These are phyloP conservation scores for Noccaea caerulescens DNA, from an alignment of 345 rosid genomes.

Conservation along the genomic window DNA sequence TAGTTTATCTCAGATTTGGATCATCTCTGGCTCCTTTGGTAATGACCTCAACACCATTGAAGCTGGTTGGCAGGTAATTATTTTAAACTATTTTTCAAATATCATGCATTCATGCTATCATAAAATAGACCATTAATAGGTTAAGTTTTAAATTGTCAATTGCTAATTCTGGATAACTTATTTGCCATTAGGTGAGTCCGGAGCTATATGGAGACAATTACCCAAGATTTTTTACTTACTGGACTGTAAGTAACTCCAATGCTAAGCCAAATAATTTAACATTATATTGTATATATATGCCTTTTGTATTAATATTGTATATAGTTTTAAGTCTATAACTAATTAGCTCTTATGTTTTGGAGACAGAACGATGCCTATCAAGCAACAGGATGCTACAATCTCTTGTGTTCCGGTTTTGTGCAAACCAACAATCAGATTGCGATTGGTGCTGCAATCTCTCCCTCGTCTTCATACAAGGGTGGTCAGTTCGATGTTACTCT, in stretches of 20 bases:
- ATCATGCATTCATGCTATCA: not conserved
- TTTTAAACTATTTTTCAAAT: not conserved
- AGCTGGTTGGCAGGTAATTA: constrained; percentile 96
- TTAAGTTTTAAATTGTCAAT: not conserved
- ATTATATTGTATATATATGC: not conserved
- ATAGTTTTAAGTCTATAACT: not conserved
- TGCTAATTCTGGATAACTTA: constrained; percentile 9
- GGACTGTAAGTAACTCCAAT: constrained; percentile 75
- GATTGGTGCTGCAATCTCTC: constrained; percentile 97
- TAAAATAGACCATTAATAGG: not conserved
- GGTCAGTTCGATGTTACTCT: constrained; percentile 96
- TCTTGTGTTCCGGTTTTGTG: constrained; percentile 93
- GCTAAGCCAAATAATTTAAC: not conserved
- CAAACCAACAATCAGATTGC: constrained; percentile 88
- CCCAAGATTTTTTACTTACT: constrained; percentile 97
- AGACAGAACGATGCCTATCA: constrained; percentile 88
- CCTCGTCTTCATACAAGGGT: constrained; percentile 76
- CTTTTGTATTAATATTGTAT: not conserved
- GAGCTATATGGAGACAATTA: constrained; percentile 93
- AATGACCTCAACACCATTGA: constrained; percentile 98
- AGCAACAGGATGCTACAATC: constrained; percentile 96
- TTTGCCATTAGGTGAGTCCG: constrained; percentile 80
- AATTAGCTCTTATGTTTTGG: constrained; percentile 24
- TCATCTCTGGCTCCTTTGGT: constrained; percentile 94
- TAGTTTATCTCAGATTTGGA: constrained; percentile 97